Base-by-base conservation (phyloP, 495 filamentous ascomycete species). In the Acidiella bohemica region DNA sequence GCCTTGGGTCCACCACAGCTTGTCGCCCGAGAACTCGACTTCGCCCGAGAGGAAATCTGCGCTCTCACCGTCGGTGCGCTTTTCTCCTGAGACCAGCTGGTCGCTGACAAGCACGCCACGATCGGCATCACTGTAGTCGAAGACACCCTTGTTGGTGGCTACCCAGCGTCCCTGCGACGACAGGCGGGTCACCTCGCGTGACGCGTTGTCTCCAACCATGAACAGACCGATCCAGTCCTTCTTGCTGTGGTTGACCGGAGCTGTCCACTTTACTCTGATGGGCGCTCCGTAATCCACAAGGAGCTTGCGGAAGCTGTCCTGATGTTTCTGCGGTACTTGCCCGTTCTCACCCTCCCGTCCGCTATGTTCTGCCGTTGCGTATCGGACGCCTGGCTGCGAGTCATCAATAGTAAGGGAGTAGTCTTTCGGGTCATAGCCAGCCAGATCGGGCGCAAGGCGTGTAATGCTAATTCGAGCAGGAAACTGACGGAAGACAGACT, bases 221-320 rank as follows among this genome's bases (percentile, higher is more conserved):
- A 95, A 97, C 5, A 97, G 66, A 14, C 87, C 88, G 36, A 97
- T 74, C 90, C 90, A 97, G 59, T 97, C 90, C 48, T 78, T 82
- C 54, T 81, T 90, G 65, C 77, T 80, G 62, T 96, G 90, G 53
- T 87, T 86, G 37, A 79, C 67, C 1, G 90, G 90, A 0, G 90
- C 92, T 13, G 76, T 85, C 90, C 90, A 97, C 51, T 73, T 78
- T 48, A 97, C 82, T 49, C 73, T 81, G 60, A 97, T 83, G 10
- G 88, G 84, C 9, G 86, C 72, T 35, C 90, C 90, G 50, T 96
- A 97, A 59, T 92, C 75, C 39, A 93, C 81, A 0, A 79, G 72
- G 38, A 85, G 59, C 3, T 81, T 81, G 57, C 81, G 75, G 53
- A 80, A 73, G 24, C 72, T 65, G 48, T 70, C 72, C 11, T 62